phyloP scores from a whole-genome alignment of 2,329 filamentous ascomycete species.

The Plectosphaerella sp. region DNA sequence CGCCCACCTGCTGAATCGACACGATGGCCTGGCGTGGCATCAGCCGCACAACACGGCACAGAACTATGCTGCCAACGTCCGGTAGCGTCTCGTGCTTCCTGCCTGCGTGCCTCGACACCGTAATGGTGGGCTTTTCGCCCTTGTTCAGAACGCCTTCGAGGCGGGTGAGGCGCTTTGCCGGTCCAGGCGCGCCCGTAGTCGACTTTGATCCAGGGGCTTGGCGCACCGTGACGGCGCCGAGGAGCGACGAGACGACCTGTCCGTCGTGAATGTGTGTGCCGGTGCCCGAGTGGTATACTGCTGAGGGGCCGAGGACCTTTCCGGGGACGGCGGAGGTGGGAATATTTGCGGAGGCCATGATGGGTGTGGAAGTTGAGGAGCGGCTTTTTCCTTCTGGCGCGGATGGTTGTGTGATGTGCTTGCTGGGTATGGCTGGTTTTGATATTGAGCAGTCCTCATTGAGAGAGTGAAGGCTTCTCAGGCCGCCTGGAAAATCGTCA shows the following conservation, averaged over 20 bases:
- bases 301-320: conserved; percentile 66
- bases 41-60: conserved; percentile 82
- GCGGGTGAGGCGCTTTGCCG: conserved; percentile 56
- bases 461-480: not conserved
- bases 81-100: conserved; percentile 71
- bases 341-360: conserved; percentile 28
- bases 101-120: conserved; percentile 42
- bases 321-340: conserved; percentile 72
- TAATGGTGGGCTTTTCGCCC: conserved; percentile 47
- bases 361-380: not conserved
- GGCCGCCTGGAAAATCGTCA: not conserved
- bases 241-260: conserved; percentile 75
- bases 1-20: conserved; percentile 77
- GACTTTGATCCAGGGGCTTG: conserved; percentile 26
- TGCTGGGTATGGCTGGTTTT: not conserved
- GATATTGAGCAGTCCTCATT: not conserved
- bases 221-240: conserved; percentile 62
- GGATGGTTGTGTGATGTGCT: not conserved
- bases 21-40: conserved; percentile 81
- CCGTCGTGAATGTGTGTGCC: conserved; percentile 79
- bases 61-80: conserved; percentile 72
- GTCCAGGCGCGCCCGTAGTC: conserved; percentile 38
- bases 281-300: conserved; percentile 67
- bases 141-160: conserved; percentile 40
- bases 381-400: not conserved